Conservation (phyloP, 73 alveolate species). For the Symbiodinium pilosum region DNA sequence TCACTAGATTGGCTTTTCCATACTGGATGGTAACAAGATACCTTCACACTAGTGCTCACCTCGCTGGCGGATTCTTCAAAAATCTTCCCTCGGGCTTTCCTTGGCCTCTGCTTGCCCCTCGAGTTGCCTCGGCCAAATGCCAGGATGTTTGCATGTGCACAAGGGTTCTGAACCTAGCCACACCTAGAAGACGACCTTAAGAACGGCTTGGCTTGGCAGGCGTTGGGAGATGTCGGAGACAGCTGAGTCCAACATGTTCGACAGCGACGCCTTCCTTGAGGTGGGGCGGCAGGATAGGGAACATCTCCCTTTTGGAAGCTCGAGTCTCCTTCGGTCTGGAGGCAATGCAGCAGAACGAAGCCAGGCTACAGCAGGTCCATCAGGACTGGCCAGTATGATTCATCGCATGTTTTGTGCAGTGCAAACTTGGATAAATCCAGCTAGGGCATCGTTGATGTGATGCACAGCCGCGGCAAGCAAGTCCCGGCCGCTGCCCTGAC, state of each 20-base stretch:
- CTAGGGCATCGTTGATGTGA: constrained; percentile 27
- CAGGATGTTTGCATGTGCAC: too few species aligned
- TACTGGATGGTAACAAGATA: too few species aligned
- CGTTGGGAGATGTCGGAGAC: constrained; percentile 57
- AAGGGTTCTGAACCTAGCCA: too few species aligned
- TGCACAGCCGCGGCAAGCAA: constrained; percentile 18
- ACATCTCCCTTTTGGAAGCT: neutral
- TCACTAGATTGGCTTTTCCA: too few species aligned
- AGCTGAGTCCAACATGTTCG: constrained; percentile 33
- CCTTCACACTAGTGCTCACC: too few species aligned
- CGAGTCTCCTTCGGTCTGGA: neutral
- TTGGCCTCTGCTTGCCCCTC: neutral
- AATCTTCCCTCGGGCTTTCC: too few species aligned
- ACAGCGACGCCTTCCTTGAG: constrained; percentile 22
- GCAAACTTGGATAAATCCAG: too few species aligned
- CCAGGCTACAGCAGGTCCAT: constrained; percentile 38
- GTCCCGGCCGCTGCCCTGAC: neutral
- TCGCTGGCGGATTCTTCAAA: too few species aligned
- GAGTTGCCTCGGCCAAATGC: too few species aligned
- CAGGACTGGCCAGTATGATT: constrained; percentile 29
- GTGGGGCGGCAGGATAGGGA: neutral
- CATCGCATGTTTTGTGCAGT: too few species aligned
- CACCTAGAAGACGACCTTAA: too few species aligned
- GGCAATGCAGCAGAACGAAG: constrained; percentile 24
- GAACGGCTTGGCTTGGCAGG: neutral